Base-by-base conservation (phyloP, 1,139 yeast genomes). In the Meyerozyma guilliermondii region DNA sequence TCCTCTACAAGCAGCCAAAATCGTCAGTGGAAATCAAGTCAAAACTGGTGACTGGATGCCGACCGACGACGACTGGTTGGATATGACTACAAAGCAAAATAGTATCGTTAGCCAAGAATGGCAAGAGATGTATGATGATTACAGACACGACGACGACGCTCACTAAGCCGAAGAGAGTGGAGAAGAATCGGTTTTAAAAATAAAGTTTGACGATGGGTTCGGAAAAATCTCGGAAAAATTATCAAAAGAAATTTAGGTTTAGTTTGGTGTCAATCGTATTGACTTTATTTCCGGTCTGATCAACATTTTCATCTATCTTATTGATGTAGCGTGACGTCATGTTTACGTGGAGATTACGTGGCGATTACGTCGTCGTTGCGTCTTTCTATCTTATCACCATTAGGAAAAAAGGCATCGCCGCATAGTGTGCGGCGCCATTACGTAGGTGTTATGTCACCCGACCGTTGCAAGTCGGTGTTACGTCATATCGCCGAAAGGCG, bases 1-100 rank as follows among this genome's bases (percentile, higher is more conserved):
- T 31, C 70, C 76, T 2, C 56, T 72, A 11, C 59, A 65, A 41
- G 75, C 76, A 3, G 78, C 78, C 4, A 59, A 65, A 45, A 56
- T 71, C 5, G 54, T 69, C 8, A 68, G 74, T 50, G 77, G 77
- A 0, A 65, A 69, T 39, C 78, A 72, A 50, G 74, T 71, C 17
- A 53, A 56, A 35, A 41, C 56, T 2, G 29, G 44, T 3, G 63
- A 62, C 44, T 72, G 78, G 78, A 55, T 66, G 52, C 38, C 35
- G 13, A 70, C 66, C 41, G 70, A 61, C 33, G 62, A 56, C 39
- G 66, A 61, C 39, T 66, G 70, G 66, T 46, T 55, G 39, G 57
- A 49, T 34, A 43, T 46, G 51, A 46, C 52, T 17, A 41, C 39
- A 14, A 37, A 38, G 24, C 52, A 47, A 43, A 49, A 53, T 23